Base-by-base conservation (phyloP, 495 filamentous ascomycete species). In the Penicillium angulare region DNA sequence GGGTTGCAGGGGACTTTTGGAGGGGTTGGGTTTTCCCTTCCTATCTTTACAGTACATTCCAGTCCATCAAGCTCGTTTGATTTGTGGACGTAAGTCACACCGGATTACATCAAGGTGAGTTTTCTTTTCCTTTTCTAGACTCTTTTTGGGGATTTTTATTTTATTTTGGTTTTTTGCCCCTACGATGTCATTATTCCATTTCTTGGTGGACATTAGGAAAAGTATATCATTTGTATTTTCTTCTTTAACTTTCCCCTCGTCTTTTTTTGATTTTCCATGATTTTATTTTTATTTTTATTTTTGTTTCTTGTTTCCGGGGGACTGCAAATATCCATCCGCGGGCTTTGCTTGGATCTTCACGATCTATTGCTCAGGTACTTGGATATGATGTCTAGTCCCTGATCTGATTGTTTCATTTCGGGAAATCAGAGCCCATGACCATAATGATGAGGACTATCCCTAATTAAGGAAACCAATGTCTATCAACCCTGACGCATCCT, bases 111-210 rank as follows among this genome's bases (percentile, higher is more conserved):
- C 18, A 39, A 26, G 31, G 27, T 21, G n/a, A 5, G 45, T 23
- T 27, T 33, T 56, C 16, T 20, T 49, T 55, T 55, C 43, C 50
- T 49, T 38, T 60, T 47, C 36, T 53, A 57, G 59, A 47, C 43
- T 57, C 49, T 54, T 49, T 51, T 39, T 33, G 50, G 42, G n/a
- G n/a, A n/a, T 49, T 21, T 44, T 36, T 41, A 50, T 53, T 49
- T 57, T 53, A 17, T 27, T 9, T 43, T 27, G n/a, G 3, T 55
- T 55, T 52, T 52, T 36, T 54, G 26, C 29, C 42, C 47, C 50
- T 55, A 48, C 49, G 53, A 49, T 49, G 56, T 20, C 42, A 29
- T 31, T 8, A 44, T 44, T 32, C n/a, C 27, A 16, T 54, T 53
- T 52, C 23, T 43, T 32, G 27, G 1, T 5, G 26, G 27, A 31